A percentile compares a stretch with the other conserved stretches of the same genome.
Conservation (phyloP, 108 stramenopile species). For the Cylindrotheca fusiformis region DNA sequence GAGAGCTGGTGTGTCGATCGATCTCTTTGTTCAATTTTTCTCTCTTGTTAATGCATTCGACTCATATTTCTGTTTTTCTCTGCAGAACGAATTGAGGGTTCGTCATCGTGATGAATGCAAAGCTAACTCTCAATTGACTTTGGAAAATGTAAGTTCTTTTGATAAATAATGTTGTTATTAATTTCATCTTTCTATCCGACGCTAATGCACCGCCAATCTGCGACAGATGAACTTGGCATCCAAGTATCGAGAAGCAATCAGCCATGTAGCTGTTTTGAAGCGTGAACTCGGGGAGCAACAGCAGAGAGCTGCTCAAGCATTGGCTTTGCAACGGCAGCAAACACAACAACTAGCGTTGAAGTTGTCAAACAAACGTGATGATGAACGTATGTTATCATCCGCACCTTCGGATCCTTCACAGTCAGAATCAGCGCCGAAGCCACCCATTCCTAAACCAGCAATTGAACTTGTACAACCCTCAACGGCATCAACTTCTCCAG, state of each 20-base stretch:
- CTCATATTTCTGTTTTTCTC: background rate
- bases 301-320: constrained; percentile 43
- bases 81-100: constrained; percentile 69
- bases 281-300: constrained; percentile 61
- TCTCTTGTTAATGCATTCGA: background rate
- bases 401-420: too few relatives aligned
- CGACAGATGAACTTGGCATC: constrained; percentile 78
- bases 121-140: constrained; percentile 67
- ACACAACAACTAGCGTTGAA: constrained; percentile 26
- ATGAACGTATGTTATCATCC: too few relatives aligned
- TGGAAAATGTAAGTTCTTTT: constrained; percentile 85
- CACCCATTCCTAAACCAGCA: too few relatives aligned
- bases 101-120: constrained; percentile 79
- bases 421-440: too few relatives aligned
- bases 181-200: background rate
- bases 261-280: constrained; percentile 62
- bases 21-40: background rate
- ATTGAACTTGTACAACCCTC: background rate
- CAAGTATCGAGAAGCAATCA: constrained; percentile 71
- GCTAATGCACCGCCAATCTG: too few relatives aligned
- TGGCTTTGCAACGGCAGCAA: constrained; percentile 38
- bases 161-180: constrained; percentile 1
- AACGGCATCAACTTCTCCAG: background rate
- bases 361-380: too few relatives aligned
- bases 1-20: constrained; percentile 61